Evolutionary conservation across 164 flowering plant genomes (phyloP).

Genomic region (Piper betle): DNA sequence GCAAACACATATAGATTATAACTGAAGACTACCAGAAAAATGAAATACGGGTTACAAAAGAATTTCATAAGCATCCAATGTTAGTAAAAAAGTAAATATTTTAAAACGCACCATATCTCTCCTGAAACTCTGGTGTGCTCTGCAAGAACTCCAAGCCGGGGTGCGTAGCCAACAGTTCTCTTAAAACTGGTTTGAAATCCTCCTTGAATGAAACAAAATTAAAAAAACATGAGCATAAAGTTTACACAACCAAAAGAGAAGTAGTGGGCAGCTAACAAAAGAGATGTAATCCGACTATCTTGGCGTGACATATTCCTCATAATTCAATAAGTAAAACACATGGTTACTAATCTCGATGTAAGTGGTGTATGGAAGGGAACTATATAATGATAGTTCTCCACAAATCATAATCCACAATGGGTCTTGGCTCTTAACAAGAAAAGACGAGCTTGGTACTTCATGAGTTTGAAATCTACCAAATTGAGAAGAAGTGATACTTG

Average conservation of each 20-base stretch:
- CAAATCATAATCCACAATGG: neutral
- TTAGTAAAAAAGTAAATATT: too few relatives aligned
- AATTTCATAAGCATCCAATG: neutral
- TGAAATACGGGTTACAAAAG: neutral
- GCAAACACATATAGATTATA: neutral
- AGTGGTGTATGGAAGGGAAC: neutral
- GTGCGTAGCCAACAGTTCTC: conserved; percentile 89
- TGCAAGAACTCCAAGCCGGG: conserved; percentile 92
- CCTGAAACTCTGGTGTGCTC: conserved; percentile 91
- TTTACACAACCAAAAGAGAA: conserved; percentile 1
- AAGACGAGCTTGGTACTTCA: too few relatives aligned
- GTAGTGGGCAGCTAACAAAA: neutral
- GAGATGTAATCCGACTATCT: conserved; percentile 1
- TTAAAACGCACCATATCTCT: conserved; percentile 72
- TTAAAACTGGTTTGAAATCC: conserved; percentile 85
- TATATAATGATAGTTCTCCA: neutral
- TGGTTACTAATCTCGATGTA: too few relatives aligned
- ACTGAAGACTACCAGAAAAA: neutral
- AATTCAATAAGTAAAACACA: too few relatives aligned
- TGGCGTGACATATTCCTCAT: neutral
- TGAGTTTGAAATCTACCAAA: too few relatives aligned
- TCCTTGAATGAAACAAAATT: conserved; percentile 26
- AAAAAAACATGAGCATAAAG: too few relatives aligned
- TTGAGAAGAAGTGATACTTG: too few relatives aligned
- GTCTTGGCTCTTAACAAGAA: neutral